Evolutionary conservation across 805 yeast species (phyloP).

Genomic region (Saccharomycopsis javanensis): DNA sequence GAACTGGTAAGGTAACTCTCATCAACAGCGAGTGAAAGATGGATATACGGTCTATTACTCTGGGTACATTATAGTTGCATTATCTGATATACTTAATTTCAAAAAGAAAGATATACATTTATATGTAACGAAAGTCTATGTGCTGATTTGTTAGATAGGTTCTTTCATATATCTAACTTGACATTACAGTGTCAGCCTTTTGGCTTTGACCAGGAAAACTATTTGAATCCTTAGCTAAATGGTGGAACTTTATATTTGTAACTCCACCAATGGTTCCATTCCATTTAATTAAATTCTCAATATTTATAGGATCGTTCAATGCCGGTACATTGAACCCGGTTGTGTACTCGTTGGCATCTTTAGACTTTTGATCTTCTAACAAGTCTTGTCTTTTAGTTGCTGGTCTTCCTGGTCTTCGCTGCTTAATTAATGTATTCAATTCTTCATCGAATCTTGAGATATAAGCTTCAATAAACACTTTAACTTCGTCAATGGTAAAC

Average conservation of each 20-base stretch:
- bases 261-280: constrained; percentile 75
- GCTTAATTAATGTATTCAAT: constrained; percentile 45
- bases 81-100: too few species aligned
- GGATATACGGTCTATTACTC: too few species aligned
- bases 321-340: constrained; percentile 73
- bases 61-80: too few species aligned
- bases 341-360: constrained; percentile 51
- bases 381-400: constrained; percentile 58
- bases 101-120: too few species aligned
- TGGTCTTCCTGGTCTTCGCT: constrained; percentile 86
- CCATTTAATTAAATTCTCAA: constrained; percentile 59
- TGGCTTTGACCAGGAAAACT: constrained; percentile 1
- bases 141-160: not conserved
- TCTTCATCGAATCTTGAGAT: constrained; percentile 70
- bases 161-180: not conserved
- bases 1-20: too few species aligned
- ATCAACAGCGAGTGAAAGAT: too few species aligned
- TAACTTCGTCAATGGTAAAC: constrained; percentile 51
- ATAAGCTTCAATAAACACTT: constrained; percentile 49
- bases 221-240: constrained; percentile 23
- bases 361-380: constrained; percentile 50
- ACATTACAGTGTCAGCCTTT: not conserved
- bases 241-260: constrained; percentile 45
- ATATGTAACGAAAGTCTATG: not conserved
- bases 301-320: constrained; percentile 49